Evolutionary conservation across 345 rosid species (phyloP), one percentile per base, ranked within the genome.

Genomic region (Eucalyptus regnans): DNA sequence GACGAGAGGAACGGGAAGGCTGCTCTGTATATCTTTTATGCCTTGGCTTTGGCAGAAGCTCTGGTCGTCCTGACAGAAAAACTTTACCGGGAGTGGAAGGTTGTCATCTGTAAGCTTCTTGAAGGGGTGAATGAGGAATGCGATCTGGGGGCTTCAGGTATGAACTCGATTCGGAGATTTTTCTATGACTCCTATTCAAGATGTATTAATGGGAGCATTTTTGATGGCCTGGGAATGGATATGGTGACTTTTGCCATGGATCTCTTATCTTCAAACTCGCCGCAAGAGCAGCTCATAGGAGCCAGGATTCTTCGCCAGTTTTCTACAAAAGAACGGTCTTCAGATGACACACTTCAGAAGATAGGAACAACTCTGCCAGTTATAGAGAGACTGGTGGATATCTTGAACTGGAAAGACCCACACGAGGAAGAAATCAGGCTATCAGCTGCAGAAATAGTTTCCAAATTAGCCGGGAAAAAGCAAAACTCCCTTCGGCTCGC

Each of bases 171-270:
- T 87, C 92, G 56, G 89, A 93, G 97, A 86, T 96, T 95, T 91
- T 97, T 96, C 91, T 95, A 96, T 86, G 98, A 97, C 56, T 95
- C 98, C 25, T 97, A 97, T 87, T 96, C 96, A 2, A 96, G 89
- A 88, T 96, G 96, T 88, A 93, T 96, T 80, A 92, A 94, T 87
- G 98, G 98, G 66, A 95, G 97, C 87, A 94, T 97, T 84, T 97
- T 96, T 85, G 95, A 96, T 89, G 96, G 98, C 46, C 89, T 95
- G 91, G 93, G 93, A 90, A 97, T 96, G 98, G 97, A 97, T 88
- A 90, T 93, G 94, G 96, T 95, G 12, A 91, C 92, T 66, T 96
- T 96, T 86, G 95, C 93, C 23, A 94, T 95, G 96, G 98, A 96
- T 31, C 94, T 95, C 9, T 86, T 96, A 92, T 91, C 80, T 80